A percentile compares a stretch with the other conserved stretches of the same genome.
Evolutionary conservation across 2,329 filamentous ascomycete species (phyloP).

Genomic region (Phialophora macrospora): DNA sequence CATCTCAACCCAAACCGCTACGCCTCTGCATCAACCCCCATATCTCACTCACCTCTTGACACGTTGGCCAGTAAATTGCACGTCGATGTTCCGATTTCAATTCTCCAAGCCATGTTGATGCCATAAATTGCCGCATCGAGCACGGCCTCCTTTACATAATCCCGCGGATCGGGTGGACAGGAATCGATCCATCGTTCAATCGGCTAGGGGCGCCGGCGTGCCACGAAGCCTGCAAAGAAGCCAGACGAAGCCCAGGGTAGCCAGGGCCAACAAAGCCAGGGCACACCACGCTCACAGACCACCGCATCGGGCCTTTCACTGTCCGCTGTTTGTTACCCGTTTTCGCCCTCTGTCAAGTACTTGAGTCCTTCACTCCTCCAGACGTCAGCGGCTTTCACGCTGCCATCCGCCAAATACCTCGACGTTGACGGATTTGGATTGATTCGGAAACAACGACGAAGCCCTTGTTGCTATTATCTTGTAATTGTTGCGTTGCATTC

Average conservation of each 20-base stretch:
- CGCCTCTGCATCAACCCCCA: background rate
- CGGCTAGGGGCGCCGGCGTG: conserved; percentile 14
- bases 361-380: conserved; percentile 15
- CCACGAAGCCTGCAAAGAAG: conserved; percentile 15
- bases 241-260: conserved; percentile 5
- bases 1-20: conserved; percentile 15
- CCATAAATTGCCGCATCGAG: conserved; percentile 19
- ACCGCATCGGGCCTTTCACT: conserved; percentile 11
- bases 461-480: conserved; percentile 18
- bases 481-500: conserved; percentile 17
- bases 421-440: conserved; percentile 16
- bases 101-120: conserved; percentile 3
- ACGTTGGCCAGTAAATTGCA: conserved; percentile 7
- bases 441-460: conserved; percentile 6
- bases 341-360: conserved; percentile 9
- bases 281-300: conserved; percentile 12
- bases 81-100: background rate
- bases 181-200: conserved; percentile 18
- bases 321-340: conserved; percentile 13
- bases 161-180: conserved; percentile 7
- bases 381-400: conserved; percentile 26
- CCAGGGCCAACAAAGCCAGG: conserved; percentile 2
- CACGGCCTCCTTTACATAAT: conserved; percentile 25
- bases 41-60: conserved; percentile 10
- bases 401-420: conserved; percentile 23